A percentile compares a stretch with the other conserved stretches of the same genome.
phyloP scores from a whole-genome alignment of 495 filamentous ascomycete species.

The Halenospora varia region DNA sequence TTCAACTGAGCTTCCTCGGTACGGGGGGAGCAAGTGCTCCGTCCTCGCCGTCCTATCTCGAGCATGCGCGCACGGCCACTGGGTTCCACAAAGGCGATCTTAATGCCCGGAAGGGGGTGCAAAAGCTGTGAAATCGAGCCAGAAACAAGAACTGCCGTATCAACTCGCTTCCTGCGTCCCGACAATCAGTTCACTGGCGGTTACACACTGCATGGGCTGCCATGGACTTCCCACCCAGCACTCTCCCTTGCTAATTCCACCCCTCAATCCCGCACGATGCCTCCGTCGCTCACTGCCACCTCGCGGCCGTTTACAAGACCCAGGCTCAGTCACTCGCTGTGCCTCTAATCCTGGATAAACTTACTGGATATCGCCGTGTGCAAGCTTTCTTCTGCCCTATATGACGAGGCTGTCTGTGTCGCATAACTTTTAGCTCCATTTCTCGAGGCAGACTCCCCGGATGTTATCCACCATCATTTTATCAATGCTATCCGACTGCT shows the following conservation, averaged over 20 bases:
- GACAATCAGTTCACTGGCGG: neutral
- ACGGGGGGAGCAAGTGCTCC: too few species aligned
- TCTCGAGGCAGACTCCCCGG: conserved; percentile 11
- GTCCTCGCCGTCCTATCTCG: neutral
- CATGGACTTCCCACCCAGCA: neutral
- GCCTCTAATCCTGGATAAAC: conserved; percentile 18
- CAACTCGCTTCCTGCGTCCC: neutral
- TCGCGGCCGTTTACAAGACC: conserved; percentile 5
- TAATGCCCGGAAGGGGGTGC: neutral
- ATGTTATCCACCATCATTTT: conserved; percentile 14
- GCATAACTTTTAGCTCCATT: neutral
- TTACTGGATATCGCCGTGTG: conserved; percentile 2
- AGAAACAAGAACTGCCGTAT: neutral
- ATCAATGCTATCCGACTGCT: neutral
- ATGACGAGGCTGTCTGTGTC: conserved; percentile 18
- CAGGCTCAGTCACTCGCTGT: conserved; percentile 14
- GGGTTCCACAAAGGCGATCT: neutral
- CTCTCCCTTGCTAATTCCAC: neutral
- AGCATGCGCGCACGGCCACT: neutral
- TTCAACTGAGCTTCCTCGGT: too few species aligned
- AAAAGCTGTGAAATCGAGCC: neutral
- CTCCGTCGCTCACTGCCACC: conserved; percentile 12
- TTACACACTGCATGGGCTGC: neutral
- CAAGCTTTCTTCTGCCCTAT: conserved; percentile 3
- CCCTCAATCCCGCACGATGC: conserved; percentile 6